A percentile compares a stretch with the other conserved stretches of the same genome.
phyloP scores from a whole-genome alignment of 106 monocot genomes.

The Dendrobium catenatum region DNA sequence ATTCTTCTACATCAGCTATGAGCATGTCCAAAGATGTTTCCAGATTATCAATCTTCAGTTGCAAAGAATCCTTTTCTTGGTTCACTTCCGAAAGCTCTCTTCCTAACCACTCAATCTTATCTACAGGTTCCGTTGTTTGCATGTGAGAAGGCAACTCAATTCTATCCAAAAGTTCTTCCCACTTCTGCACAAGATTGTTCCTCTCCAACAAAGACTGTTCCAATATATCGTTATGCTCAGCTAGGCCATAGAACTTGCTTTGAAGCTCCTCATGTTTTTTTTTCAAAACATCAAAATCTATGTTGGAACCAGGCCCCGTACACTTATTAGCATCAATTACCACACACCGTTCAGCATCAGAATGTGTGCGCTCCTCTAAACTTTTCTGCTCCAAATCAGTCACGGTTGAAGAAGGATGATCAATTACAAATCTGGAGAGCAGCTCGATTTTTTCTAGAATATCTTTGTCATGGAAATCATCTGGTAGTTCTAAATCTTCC shows the following conservation, averaged over 20 bases:
- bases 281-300: conserved; percentile 55
- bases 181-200: conserved; percentile 66
- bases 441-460: conserved; percentile 82
- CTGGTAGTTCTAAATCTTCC: conserved; percentile 82
- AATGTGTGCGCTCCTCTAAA: conserved; percentile 26
- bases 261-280: conserved; percentile 64
- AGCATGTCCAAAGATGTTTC: conserved; percentile 68
- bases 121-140: conserved; percentile 49
- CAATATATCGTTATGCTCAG: conserved; percentile 93
- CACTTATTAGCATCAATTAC: conserved; percentile 31
- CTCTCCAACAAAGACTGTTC: conserved; percentile 87
- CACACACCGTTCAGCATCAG: conserved; percentile 34
- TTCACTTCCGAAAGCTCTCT: conserved; percentile 48
- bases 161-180: conserved; percentile 68
- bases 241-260: conserved; percentile 70
- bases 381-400: conserved; percentile 6
- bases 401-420: conserved; percentile 26
- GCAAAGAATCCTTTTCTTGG: conserved; percentile 63
- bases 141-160: conserved; percentile 67
- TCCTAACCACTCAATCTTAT: conserved; percentile 67
- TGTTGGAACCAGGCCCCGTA: conserved; percentile 12
- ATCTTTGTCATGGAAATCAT: conserved; percentile 80
- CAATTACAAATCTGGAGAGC: conserved; percentile 47
- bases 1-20: conserved; percentile 53
- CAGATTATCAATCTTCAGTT: conserved; percentile 59